Evolutionary conservation across 2,329 filamentous ascomycete genomes (phyloP).

Genomic region (Monascus ruber): DNA sequence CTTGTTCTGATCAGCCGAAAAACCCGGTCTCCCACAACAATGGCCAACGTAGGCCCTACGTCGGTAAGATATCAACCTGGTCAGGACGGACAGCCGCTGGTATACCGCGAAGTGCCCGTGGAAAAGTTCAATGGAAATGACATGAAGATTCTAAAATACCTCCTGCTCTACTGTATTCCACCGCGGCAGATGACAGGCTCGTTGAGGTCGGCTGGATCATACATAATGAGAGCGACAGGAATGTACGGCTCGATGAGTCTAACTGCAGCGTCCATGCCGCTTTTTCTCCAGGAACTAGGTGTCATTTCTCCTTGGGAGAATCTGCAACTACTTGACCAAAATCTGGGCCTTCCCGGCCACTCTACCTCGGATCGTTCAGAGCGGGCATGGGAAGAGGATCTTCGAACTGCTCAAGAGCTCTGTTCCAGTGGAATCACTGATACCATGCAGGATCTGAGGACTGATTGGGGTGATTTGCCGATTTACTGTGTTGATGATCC

Average conservation of each 20-base stretch:
- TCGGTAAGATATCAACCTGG: slow-evolving; percentile 16
- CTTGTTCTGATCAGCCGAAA: slow-evolving; percentile 31
- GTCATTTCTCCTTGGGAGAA: slow-evolving; percentile 50
- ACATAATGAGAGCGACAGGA: slow-evolving; percentile 45
- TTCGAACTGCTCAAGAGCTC: slow-evolving; percentile 14
- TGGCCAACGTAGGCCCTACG: slow-evolving; percentile 32
- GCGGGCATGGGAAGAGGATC: slow-evolving; percentile 18
- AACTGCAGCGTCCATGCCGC: slow-evolving; percentile 27
- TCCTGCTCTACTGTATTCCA: slow-evolving; percentile 42
- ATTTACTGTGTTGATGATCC: slow-evolving; percentile 50
- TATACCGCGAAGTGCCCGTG: slow-evolving; percentile 21
- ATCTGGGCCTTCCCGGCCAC: slow-evolving; percentile 41
- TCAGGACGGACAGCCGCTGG: slow-evolving; percentile 14
- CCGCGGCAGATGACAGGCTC: slow-evolving; percentile 27
- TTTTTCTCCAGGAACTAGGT: slow-evolving; percentile 52
- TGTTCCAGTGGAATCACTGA: slow-evolving; percentile 33
- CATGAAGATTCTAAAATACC: slow-evolving; percentile 42
- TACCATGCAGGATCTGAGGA: slow-evolving; percentile 44
- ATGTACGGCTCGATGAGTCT: slow-evolving; percentile 40
- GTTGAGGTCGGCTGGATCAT: slow-evolving; percentile 40
- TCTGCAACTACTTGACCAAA: slow-evolving; percentile 38
- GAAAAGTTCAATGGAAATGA: slow-evolving; percentile 40
- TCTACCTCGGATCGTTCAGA: slow-evolving; percentile 20
- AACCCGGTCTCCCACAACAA: slow-evolving; percentile 31
- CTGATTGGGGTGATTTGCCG: slow-evolving; percentile 45